Evolutionary conservation across 768 basidiomycete genomes (phyloP).

Genomic region (Steccherinum ochraceum): DNA sequence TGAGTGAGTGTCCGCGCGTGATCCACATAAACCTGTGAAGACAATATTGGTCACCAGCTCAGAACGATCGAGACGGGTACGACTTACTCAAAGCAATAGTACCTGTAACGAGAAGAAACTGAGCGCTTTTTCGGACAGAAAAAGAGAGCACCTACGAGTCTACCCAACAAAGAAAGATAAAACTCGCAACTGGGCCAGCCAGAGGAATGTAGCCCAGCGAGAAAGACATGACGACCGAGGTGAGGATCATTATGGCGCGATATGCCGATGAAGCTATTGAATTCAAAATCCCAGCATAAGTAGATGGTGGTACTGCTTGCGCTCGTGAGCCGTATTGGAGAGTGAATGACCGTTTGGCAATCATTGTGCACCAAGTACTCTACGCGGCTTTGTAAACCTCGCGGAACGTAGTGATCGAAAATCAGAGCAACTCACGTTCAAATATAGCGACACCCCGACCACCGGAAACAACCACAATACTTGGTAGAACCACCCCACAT

Average conservation of each 20-base stretch:
- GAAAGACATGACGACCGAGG: conserved; percentile 66
- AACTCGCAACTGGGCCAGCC: conserved; percentile 53
- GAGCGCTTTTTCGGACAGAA: neutral
- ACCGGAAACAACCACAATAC: conserved; percentile 77
- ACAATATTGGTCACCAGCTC: conserved; percentile 12
- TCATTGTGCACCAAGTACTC: conserved; percentile 72
- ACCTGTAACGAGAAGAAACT: conserved; percentile 36
- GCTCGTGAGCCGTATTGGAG: conserved; percentile 65
- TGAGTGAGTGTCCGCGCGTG: conserved; percentile 62
- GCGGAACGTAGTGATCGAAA: neutral
- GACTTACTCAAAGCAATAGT: conserved; percentile 85
- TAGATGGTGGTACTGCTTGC: conserved; percentile 42
- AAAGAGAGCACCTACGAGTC: conserved; percentile 64
- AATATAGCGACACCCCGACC: conserved; percentile 67
- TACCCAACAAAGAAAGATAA: conserved; percentile 79
- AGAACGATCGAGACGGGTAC: neutral
- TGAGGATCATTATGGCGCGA: conserved; percentile 74
- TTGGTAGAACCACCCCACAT: conserved; percentile 73
- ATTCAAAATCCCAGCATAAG: conserved; percentile 66
- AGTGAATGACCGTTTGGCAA: conserved; percentile 68
- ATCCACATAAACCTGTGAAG: conserved; percentile 67
- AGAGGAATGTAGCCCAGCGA: conserved; percentile 57
- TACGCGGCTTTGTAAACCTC: conserved; percentile 22
- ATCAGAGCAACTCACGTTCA: conserved; percentile 54
- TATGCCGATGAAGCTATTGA: conserved; percentile 78